A percentile compares a stretch with the other conserved stretches of the same genome.
phyloP scores from a whole-genome alignment of 768 basidiomycete species.

The Mrakia gelida region DNA sequence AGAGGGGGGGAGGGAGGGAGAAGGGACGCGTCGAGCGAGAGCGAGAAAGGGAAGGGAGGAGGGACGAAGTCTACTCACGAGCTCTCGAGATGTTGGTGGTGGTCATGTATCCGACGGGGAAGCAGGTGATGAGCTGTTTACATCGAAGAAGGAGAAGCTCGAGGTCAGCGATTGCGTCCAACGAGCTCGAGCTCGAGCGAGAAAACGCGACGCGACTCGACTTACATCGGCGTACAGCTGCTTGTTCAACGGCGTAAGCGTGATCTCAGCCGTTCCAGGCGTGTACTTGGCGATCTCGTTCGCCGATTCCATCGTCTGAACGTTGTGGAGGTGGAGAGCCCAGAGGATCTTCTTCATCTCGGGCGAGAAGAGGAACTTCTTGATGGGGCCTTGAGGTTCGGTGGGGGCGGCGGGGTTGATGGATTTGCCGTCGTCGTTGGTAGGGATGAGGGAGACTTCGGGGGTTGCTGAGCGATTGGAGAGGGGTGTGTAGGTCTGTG shows the following conservation, averaged over 20 bases:
- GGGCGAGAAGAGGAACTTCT: slow-evolving; percentile 16
- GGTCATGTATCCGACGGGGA: slow-evolving; percentile 24
- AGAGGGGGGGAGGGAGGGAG: neutral
- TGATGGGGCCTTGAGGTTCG: slow-evolving; percentile 13
- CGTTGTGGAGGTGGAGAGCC: neutral
- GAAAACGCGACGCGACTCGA: neutral
- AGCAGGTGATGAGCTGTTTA: slow-evolving; percentile 20
- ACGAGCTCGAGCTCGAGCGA: too few relatives aligned
- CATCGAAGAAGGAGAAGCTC: neutral
- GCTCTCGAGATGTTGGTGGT: slow-evolving; percentile 28
- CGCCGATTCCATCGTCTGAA: slow-evolving; percentile 5
- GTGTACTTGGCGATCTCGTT: slow-evolving; percentile 20
- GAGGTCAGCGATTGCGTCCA: neutral
- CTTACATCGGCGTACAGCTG: slow-evolving; percentile 28
- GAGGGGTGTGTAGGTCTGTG: neutral
- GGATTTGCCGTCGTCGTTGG: neutral
- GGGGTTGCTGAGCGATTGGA: neutral
- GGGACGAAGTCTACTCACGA: slow-evolving; percentile 13
- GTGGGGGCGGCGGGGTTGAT: neutral
- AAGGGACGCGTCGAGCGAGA: neutral
- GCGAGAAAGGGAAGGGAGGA: neutral
- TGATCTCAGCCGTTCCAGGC: neutral
- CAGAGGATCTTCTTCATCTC: slow-evolving; percentile 27
- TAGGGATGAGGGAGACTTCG: neutral
- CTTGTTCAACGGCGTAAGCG: slow-evolving; percentile 20